Base-by-base conservation (phyloP, 176 grass and related monocot species). In the Paspalum vaginatum region DNA sequence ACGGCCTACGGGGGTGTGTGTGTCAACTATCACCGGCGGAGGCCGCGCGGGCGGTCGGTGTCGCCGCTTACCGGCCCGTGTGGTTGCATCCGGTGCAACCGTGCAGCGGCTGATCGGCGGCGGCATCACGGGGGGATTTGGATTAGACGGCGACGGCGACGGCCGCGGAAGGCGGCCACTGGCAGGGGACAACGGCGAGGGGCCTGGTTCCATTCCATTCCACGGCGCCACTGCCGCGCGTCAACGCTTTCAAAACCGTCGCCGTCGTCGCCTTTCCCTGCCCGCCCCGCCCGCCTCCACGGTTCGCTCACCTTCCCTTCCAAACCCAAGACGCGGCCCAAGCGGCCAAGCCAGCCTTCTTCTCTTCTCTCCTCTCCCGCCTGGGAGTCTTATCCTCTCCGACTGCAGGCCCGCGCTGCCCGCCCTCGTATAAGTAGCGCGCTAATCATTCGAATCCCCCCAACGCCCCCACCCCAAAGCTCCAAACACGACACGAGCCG, bases 181-280 rank as follows among this genome's bases (percentile, higher is more conserved):
- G 32, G 32, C 32, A 32, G 32, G 32, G 32, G 32, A 32, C 32
- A 32, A 32, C 32, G 3, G 32, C 32, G 32, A 32, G 32, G 32
- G 3, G 12, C 43, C 8, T 53, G 12, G 62, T 42, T 62, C 24
- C 11, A 56, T 11, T 52, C 53, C 43, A 45, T 45, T 45, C 43
- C 43, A 8, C 0, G 10, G 22, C 6, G 11, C 56, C 55, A 10
- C 60, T 7, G 5, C 37, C 37, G 16, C 55, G 55, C 79, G 87
- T 81, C 87, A 82, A 82, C 78, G 70, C 61, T 82, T 89, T 85
- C 68, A 18, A 89, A 89, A 62, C 56, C 64, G 87, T 89, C 87
- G 87, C 87, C 87, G 56, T 89, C 87, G 4, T 72, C 78, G 9
- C 20, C 2, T 16, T 71, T 72, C 76, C 81, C 72, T 82, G 62